Conservation (phyloP, 108 stramenopile genomes). For the Chaetoceros tenuissimus region DNA sequence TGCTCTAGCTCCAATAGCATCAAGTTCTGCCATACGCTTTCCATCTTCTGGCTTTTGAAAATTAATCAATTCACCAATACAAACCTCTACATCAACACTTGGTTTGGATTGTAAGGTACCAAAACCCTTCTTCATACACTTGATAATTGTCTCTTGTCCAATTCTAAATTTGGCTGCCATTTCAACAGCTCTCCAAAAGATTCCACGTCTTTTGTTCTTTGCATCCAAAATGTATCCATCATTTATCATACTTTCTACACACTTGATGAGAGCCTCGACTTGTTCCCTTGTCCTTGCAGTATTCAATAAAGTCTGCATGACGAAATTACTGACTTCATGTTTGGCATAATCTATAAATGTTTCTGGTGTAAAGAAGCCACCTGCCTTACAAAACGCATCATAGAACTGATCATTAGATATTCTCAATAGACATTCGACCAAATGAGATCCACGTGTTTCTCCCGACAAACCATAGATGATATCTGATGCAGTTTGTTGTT, state of each 20-base stretch:
- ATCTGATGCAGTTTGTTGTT: conserved; percentile 41
- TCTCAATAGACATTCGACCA: conserved; percentile 63
- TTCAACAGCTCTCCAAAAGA: conserved; percentile 75
- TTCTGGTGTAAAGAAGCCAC: conserved; percentile 40
- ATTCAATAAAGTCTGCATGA: conserved; percentile 55
- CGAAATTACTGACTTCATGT: conserved; percentile 78
- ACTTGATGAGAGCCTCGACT: conserved; percentile 45
- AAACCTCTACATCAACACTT: conserved; percentile 28
- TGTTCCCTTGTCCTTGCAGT: conserved; percentile 52
- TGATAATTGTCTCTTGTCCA: conserved; percentile 52
- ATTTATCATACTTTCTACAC: conserved; percentile 38
- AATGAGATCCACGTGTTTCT: conserved; percentile 68
- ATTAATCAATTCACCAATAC: conserved; percentile 43
- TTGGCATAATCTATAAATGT: conserved; percentile 62
- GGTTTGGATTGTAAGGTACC: conserved; percentile 11
- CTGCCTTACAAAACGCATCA: conserved; percentile 32
- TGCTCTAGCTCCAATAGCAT: conserved; percentile 55
- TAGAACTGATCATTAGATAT: conserved; percentile 52
- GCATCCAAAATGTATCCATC: conserved; percentile 48
- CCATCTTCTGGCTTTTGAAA: conserved; percentile 25
- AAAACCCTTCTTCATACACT: conserved; percentile 57
- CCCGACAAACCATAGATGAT: conserved; percentile 77
- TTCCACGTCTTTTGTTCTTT: conserved; percentile 37
- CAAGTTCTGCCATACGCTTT: conserved; percentile 33
- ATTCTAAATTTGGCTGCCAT: conserved; percentile 54